Base-by-base conservation (phyloP, 2,329 filamentous ascomycete genomes). In the Sporothrix humicola region DNA sequence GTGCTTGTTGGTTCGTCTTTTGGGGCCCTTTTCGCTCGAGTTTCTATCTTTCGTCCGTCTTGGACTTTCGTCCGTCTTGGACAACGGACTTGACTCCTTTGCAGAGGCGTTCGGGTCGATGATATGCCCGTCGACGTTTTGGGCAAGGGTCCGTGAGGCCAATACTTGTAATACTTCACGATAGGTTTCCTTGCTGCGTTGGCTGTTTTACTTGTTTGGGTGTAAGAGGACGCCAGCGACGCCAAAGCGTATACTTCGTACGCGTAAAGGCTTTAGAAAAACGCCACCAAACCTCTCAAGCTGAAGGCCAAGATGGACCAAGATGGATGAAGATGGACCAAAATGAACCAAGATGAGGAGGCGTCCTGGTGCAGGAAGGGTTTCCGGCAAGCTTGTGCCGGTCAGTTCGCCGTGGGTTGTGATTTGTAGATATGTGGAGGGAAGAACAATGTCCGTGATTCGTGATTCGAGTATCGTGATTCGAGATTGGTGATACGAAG, bases 61-160 rank as follows among this genome's bases (percentile, higher is more conserved):
- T 37, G 31, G 31, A 37, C 31, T 37, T 37, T 37, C 31, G 31
- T 37, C 31, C 31, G 31, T 37, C 31, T 37, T 37, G 31, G 31
- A 37, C 31, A 15, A 8, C 26, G 10, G 4, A 13, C 12, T 48
- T 17, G 61, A 46, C 8, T 48, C 31, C 7, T 48, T 48, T 48
- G 13, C 37, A 65, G 26, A 48, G 12, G 42, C n/a, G 37, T 48
- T 37, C 59, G 42, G 59, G 6, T 17, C 37, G n/a, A 65, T 20
- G 42, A 46, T 46, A 26, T 65, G 61, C 61, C 42, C n/a, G 61
- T 26, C 20, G 42, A 26, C 61, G 20, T 23, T 65, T 65, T 65
- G 20, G 61, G 42, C 61, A 48, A 65, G 20, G 61, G 3, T 12
- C 61, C 61, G 61, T 48, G 42, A 48, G 20, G 26, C 58, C 58